Evolutionary conservation across 2,329 filamentous ascomycete genomes (phyloP).

Genomic region (Trichoderma endophyticum): DNA sequence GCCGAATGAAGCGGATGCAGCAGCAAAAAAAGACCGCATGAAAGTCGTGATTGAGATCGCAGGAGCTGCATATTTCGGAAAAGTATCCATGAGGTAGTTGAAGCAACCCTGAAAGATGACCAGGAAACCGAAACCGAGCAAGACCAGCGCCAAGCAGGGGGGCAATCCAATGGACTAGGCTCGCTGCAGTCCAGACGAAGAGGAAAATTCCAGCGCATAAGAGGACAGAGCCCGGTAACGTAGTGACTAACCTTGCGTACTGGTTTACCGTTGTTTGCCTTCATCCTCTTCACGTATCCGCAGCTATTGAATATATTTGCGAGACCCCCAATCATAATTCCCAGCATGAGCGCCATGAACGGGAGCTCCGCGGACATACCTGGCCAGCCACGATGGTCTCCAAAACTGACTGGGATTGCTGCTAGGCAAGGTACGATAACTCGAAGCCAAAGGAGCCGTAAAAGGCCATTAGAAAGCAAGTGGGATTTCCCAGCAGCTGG

Average conservation of each 20-base stretch:
- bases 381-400: background rate
- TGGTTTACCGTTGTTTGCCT: background rate
- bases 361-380: background rate
- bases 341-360: background rate
- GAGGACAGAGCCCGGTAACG: background rate
- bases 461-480: background rate
- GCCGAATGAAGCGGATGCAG: background rate
- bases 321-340: background rate
- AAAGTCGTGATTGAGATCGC: background rate
- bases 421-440: background rate
- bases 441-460: background rate
- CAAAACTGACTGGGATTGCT: background rate
- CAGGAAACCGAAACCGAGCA: background rate
- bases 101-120: background rate
- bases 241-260: background rate
- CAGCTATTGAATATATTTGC: background rate
- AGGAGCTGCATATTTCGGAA: background rate
- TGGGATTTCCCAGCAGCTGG: background rate
- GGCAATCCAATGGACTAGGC: background rate
- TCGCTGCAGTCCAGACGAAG: background rate
- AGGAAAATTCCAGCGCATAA: background rate
- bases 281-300: background rate
- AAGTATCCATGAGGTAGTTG: background rate
- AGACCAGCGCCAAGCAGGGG: background rate
- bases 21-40: background rate